Percentiles rank a stretch among this genome's conserved stretches.
phyloP scores from a whole-genome alignment of 257 asterid genomes.

The Solanum clarkiae region DNA sequence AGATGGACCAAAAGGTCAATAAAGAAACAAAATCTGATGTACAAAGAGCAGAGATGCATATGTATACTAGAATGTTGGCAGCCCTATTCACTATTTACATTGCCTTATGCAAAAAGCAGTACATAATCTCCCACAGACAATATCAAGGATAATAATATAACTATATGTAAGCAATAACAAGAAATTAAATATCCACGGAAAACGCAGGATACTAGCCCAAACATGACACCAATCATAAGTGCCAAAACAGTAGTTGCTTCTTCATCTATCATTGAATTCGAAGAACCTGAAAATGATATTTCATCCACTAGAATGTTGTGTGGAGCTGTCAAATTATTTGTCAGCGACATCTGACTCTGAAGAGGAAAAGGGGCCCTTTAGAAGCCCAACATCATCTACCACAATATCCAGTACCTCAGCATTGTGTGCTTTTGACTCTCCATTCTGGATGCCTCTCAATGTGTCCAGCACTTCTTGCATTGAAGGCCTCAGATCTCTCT shows the following conservation, averaged over 20 bases:
- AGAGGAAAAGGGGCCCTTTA: constrained; percentile 31
- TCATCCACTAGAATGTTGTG: constrained; percentile 38
- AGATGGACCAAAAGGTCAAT: neutral
- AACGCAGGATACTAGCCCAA: neutral
- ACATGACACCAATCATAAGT: neutral
- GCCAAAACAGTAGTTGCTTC: neutral
- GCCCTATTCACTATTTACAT: constrained; percentile 23
- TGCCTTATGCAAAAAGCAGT: neutral
- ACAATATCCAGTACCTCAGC: constrained; percentile 50
- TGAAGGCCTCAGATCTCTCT: constrained; percentile 70
- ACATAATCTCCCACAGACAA: neutral
- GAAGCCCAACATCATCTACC: constrained; percentile 28
- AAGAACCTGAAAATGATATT: neutral
- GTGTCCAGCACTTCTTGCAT: constrained; percentile 59
- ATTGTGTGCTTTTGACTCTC: constrained; percentile 30
- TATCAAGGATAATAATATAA: neutral
- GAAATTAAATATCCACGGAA: neutral
- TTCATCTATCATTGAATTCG: neutral
- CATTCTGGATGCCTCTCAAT: constrained; percentile 43
- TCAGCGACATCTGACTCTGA: constrained; percentile 29
- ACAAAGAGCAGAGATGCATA: neutral
- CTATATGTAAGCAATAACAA: neutral
- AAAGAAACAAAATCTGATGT: neutral
- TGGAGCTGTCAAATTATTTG: constrained; percentile 25
- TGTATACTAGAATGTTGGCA: neutral